Evolutionary conservation across 768 basidiomycete species (phyloP).

Genomic region (Serendipita sp.): DNA sequence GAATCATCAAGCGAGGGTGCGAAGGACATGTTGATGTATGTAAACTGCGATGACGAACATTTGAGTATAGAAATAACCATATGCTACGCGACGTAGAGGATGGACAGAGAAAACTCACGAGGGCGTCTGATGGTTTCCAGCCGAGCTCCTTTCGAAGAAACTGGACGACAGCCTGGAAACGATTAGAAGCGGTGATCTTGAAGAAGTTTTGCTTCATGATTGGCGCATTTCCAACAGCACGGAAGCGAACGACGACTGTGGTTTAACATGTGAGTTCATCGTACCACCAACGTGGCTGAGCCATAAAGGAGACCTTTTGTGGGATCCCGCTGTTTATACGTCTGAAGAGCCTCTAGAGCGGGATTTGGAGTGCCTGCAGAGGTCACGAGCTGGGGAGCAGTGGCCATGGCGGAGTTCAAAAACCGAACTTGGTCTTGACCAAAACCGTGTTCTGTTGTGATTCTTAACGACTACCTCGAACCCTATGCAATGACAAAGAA

Average conservation of each 20-base stretch:
- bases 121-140: conserved; percentile 71
- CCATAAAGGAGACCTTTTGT: conserved; percentile 41
- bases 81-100: neutral
- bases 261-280: neutral
- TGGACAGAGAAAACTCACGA: conserved; percentile 36
- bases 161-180: conserved; percentile 89
- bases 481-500: too few species aligned
- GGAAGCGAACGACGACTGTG: conserved; percentile 89
- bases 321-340: conserved; percentile 75
- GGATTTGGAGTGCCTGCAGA: conserved; percentile 10
- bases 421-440: too few species aligned
- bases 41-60: conserved; percentile 19
- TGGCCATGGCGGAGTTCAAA: neutral
- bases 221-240: conserved; percentile 92
- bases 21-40: conserved; percentile 58
- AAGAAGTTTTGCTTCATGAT: conserved; percentile 99
- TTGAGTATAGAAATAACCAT: neutral
- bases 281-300: neutral
- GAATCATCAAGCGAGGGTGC: conserved; percentile 74
- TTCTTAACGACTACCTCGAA: too few species aligned
- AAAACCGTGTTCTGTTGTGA: too few species aligned
- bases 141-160: conserved; percentile 81
- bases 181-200: conserved; percentile 88
- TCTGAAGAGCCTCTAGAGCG: conserved; percentile 57
- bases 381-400: neutral